These are phyloP conservation scores for Ciborinia camelliae DNA, from an alignment of 2,329 filamentous ascomycete species.

Conservation along the genomic window DNA sequence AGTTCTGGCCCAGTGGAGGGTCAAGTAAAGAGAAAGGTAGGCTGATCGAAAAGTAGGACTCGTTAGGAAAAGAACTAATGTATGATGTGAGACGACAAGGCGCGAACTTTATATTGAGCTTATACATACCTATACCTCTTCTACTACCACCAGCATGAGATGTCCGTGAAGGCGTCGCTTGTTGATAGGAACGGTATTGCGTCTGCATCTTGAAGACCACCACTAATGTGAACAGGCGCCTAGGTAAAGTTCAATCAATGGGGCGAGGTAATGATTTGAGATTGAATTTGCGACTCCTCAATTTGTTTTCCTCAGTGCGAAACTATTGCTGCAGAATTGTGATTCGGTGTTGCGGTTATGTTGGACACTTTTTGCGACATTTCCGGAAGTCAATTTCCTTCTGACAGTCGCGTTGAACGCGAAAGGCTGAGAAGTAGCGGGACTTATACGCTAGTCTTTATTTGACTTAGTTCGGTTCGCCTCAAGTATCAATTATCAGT, in stretches of 20 bases:
- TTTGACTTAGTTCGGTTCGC: constrained; percentile 2
- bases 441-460: neutral
- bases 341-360: neutral
- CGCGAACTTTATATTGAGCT: constrained; percentile 20
- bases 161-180: constrained; percentile 30
- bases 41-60: neutral
- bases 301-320: neutral
- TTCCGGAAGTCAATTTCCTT: neutral
- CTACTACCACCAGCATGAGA: constrained; percentile 33
- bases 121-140: constrained; percentile 39
- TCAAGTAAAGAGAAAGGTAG: neutral
- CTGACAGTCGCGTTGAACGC: neutral
- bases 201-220: constrained; percentile 16
- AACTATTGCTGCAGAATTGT: neutral
- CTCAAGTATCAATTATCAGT: neutral
- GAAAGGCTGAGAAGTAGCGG: neutral
- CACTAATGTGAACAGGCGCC: neutral
- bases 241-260: neutral
- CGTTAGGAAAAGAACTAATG: constrained; percentile 37
- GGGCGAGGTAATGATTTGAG: neutral
- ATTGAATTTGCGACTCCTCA: neutral
- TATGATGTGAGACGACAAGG: constrained; percentile 22
- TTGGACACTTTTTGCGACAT: neutral
- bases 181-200: constrained; percentile 20
- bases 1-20: neutral